A percentile compares a stretch with the other conserved stretches of the same genome.
phyloP scores from a whole-genome alignment of 352 stramenopile species.

The Saprolegnia diclina region DNA sequence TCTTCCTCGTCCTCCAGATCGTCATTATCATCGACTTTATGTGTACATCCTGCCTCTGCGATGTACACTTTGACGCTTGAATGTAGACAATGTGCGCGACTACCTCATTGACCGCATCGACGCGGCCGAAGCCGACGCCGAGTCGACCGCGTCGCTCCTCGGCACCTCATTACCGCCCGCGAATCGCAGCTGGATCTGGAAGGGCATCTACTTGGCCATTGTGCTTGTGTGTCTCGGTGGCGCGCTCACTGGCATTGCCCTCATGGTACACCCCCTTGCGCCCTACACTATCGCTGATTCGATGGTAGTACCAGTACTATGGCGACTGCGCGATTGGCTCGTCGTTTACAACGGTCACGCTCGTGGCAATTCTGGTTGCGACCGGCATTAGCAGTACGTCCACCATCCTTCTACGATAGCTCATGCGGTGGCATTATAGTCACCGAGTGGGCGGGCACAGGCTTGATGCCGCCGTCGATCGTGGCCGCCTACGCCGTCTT shows the following conservation, averaged over 20 bases:
- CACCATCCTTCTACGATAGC: neutral
- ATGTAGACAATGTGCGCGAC: slow-evolving; percentile 55
- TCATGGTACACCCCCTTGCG: slow-evolving; percentile 32
- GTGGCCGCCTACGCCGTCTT: slow-evolving; percentile 59
- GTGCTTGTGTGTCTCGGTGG: slow-evolving; percentile 32
- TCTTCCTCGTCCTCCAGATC: slow-evolving; percentile 73
- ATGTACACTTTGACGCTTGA: neutral
- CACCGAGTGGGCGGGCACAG: slow-evolving; percentile 49
- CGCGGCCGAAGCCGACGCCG: slow-evolving; percentile 45
- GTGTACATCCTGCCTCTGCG: slow-evolving; percentile 32
- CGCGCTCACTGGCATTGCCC: slow-evolving; percentile 34
- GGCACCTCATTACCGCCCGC: slow-evolving; percentile 32
- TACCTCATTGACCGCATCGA: slow-evolving; percentile 69
- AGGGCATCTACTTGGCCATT: slow-evolving; percentile 46
- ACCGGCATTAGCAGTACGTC: slow-evolving; percentile 50
- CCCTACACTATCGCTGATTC: neutral
- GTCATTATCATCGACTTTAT: slow-evolving; percentile 74
- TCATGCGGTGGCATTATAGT: slow-evolving; percentile 32
- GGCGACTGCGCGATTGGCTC: slow-evolving; percentile 47
- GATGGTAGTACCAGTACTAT: slow-evolving; percentile 31
- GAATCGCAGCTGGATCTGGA: slow-evolving; percentile 26
- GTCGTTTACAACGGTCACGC: slow-evolving; percentile 52
- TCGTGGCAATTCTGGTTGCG: slow-evolving; percentile 40
- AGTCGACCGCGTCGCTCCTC: slow-evolving; percentile 47
- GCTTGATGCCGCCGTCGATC: slow-evolving; percentile 48